phyloP scores from a whole-genome alignment of 176 grass and related monocot genomes.

The Themeda triandra region DNA sequence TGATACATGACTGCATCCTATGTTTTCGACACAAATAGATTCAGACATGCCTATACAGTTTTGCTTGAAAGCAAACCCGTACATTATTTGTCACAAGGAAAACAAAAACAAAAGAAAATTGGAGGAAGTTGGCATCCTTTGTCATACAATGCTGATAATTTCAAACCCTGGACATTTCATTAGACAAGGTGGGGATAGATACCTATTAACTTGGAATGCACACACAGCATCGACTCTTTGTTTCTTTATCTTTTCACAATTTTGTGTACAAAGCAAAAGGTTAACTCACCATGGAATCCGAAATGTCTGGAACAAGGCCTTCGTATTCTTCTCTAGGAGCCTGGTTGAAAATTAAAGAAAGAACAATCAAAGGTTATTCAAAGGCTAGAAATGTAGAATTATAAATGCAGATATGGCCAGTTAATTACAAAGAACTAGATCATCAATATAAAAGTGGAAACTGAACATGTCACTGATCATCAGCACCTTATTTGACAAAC shows the following conservation, averaged over 20 bases:
- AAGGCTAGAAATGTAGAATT: background rate
- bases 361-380: conserved; percentile 5
- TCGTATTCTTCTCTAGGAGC: conserved; percentile 44
- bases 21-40: background rate
- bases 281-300: conserved; percentile 31
- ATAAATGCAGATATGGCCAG: background rate
- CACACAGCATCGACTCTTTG: background rate
- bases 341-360: conserved; percentile 21
- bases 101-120: background rate
- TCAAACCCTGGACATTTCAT: background rate
- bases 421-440: background rate
- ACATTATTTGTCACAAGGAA: background rate
- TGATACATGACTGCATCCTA: background rate
- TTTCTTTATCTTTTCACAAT: background rate
- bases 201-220: background rate
- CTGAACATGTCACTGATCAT: background rate
- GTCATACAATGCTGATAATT: background rate
- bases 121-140: background rate
- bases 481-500: background rate
- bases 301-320: conserved; percentile 34
- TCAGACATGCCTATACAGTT: background rate
- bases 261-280: background rate
- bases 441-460: background rate
- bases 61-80: conserved; percentile 7
- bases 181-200: background rate